Base-by-base conservation (phyloP, 2,329 filamentous ascomycete genomes). In the Talaromyces piceae region DNA sequence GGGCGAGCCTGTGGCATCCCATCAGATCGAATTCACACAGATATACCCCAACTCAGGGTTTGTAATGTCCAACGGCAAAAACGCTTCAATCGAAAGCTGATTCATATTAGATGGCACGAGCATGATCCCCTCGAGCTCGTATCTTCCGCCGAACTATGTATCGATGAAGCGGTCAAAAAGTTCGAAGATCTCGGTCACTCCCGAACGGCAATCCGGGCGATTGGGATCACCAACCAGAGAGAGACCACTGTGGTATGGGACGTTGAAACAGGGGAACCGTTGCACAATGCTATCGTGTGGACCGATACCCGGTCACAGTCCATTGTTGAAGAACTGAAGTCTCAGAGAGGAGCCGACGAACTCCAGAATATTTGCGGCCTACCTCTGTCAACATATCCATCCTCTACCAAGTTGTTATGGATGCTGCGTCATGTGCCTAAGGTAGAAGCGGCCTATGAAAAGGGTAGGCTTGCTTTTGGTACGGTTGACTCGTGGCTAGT, bases 201-300 rank as follows among this genome's bases (percentile, higher is more conserved):
- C 16, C 75, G 78, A 49, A 74, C 76, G 46, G 78, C 82, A 59
- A 88, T 95, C 63, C 85, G 74, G 65, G 80, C 86, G 9, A 77
- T 95, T 58, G 90, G 90, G 51, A 87, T 95, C 65, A 94, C 89
- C 53, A 94, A 91, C 71, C 89, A 95, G 74, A 83, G 90, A 65
- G 90, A 95, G 69, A 95, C 90, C 1, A 88, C 86, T 1, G 76
- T 95, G 1, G 83, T 90, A 23, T 95, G 89, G 89, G 88, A 95
- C 67, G 80, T 77, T 61, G 77, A 79, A 58, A 93, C 87, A 1
- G 90, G 90, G 57, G 79, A 93, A 66, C 82, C 88, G 3, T 74
- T 95, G 13, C 79, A 88, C 72, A 90, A 91, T 63, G 89, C 89
- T 52, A 86, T 95, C 54, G 90, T 89, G 41, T 95, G 90, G 89